Conservation (phyloP, 805 yeast genomes). For the Sugiyamaella lignohabitans region DNA sequence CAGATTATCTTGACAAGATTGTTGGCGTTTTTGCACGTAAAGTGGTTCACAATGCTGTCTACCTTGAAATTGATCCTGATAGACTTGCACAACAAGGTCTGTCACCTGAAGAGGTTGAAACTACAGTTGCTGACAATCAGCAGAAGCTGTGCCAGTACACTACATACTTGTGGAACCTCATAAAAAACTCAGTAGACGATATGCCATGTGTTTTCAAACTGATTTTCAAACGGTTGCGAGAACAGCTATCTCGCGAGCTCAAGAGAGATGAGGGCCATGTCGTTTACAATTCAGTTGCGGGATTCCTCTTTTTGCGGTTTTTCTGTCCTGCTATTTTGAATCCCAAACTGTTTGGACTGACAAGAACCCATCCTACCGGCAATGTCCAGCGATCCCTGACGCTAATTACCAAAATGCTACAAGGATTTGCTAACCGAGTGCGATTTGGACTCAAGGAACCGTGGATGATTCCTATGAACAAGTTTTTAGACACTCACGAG, state of each 20-base stretch:
- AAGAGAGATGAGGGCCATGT: slow-evolving; percentile 15
- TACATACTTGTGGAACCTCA: slow-evolving; percentile 57
- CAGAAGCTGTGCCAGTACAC: slow-evolving; percentile 44
- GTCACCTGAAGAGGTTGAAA: slow-evolving; percentile 31
- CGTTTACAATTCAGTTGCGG: slow-evolving; percentile 68
- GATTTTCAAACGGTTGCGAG: slow-evolving; percentile 58
- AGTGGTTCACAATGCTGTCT: slow-evolving; percentile 44
- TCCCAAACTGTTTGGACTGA: slow-evolving; percentile 76
- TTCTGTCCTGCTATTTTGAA: slow-evolving; percentile 88
- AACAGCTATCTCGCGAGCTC: slow-evolving; percentile 42
- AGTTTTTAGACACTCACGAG: slow-evolving; percentile 53
- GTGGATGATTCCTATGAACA: slow-evolving; percentile 63
- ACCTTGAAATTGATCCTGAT: slow-evolving; percentile 75
- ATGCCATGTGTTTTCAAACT: slow-evolving; percentile 61
- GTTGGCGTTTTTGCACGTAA: slow-evolving; percentile 62
- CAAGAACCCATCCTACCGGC: slow-evolving; percentile 64
- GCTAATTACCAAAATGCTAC: slow-evolving; percentile 63
- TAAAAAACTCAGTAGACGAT: slow-evolving; percentile 63
- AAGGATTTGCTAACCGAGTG: slow-evolving; percentile 73
- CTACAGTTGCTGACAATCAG: slow-evolving; percentile 43
- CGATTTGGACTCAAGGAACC: slow-evolving; percentile 79
- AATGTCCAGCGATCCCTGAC: slow-evolving; percentile 72
- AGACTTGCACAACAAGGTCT: slow-evolving; percentile 1
- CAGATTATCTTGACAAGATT: slow-evolving; percentile 65
- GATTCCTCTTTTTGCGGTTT: slow-evolving; percentile 76